phyloP scores from a whole-genome alignment of 371 early-diverging fungal species.

The Phascolomyces articulosus region DNA sequence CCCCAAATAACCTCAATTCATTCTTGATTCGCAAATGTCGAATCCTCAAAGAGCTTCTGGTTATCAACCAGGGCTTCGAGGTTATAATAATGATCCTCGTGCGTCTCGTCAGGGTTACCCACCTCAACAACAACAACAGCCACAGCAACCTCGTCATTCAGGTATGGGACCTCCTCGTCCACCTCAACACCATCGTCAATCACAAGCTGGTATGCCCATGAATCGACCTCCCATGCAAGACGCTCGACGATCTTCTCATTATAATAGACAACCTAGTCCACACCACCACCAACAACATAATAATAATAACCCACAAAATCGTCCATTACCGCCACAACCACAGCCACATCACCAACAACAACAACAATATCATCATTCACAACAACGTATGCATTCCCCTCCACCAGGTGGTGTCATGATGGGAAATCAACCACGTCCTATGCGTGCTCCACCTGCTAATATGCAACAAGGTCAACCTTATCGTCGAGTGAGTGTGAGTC shows the following conservation, averaged over 20 bases:
- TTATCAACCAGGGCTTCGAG: slow-evolving; percentile 18
- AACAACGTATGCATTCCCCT: slow-evolving; percentile 22
- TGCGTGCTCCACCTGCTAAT: slow-evolving; percentile 1
- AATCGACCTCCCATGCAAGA: slow-evolving; percentile 4
- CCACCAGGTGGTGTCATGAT: slow-evolving; percentile 8
- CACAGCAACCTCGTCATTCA: slow-evolving; percentile 7
- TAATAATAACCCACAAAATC: not conserved
- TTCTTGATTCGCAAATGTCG: slow-evolving; percentile 12
- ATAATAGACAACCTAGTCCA: not conserved
- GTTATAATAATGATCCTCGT: slow-evolving; percentile 14
- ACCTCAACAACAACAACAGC: not conserved
- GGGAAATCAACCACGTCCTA: not conserved
- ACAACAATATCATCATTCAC: not conserved
- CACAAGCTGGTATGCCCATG: not conserved
- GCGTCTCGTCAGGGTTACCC: not conserved
- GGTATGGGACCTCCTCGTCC: not conserved
- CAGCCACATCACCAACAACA: not conserved
- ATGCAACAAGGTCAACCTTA: slow-evolving; percentile 5
- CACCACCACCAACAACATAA: not conserved
- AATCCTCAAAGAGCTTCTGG: slow-evolving; percentile 15
- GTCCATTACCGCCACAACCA: not conserved
- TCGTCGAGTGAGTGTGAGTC: slow-evolving; percentile 26
- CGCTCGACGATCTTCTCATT: not conserved
- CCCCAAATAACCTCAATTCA: not conserved
- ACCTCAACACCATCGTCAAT: not conserved